Percentiles rank a stretch among this genome's conserved stretches.
These are phyloP conservation scores for Cnidoscolus chayamansa DNA, from an alignment of 441 rosid genomes.

Conservation along the genomic window DNA sequence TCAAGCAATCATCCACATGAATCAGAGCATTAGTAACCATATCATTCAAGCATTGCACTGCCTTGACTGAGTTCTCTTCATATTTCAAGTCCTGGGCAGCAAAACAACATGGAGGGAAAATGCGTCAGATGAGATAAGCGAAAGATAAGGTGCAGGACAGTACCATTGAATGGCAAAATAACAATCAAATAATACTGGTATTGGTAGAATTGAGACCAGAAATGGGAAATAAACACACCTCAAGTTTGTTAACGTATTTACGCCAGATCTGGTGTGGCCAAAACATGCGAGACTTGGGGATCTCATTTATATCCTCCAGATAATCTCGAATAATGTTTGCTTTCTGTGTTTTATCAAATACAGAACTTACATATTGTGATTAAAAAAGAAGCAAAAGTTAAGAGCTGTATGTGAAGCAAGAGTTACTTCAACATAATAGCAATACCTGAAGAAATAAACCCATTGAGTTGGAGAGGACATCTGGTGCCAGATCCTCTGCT, in stretches of 20 bases:
- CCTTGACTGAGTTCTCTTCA: conserved; percentile 69
- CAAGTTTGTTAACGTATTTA: conserved; percentile 78
- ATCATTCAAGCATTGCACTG: conserved; percentile 89
- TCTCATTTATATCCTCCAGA: conserved; percentile 92
- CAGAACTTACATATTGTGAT: conserved; percentile 17
- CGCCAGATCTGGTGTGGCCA: conserved; percentile 95
- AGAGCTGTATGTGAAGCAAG: conserved; percentile 1
- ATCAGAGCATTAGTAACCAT: conserved; percentile 80
- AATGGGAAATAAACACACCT: conserved; percentile 44
- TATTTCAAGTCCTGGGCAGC: conserved; percentile 65
- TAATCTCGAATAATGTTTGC: conserved; percentile 89
- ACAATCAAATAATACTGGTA: conserved; percentile 13
- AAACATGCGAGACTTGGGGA: conserved; percentile 94
- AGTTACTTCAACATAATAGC: conserved; percentile 10
- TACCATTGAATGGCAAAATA: conserved; percentile 3
- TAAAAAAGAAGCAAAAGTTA: conserved; percentile 9
- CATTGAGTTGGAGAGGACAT: conserved; percentile 76
- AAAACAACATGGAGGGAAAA: conserved; percentile 14
- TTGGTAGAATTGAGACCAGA: conserved; percentile 9
- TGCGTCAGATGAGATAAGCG: conserved; percentile 18
- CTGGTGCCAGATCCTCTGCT: conserved; percentile 62
- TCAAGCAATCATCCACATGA: conserved; percentile 75
- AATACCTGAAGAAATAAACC: conserved; percentile 93
- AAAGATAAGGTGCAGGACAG: background rate
- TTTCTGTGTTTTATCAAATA: conserved; percentile 50